Base-by-base conservation (phyloP, 805 yeast genomes). In the Ogataea pini region DNA sequence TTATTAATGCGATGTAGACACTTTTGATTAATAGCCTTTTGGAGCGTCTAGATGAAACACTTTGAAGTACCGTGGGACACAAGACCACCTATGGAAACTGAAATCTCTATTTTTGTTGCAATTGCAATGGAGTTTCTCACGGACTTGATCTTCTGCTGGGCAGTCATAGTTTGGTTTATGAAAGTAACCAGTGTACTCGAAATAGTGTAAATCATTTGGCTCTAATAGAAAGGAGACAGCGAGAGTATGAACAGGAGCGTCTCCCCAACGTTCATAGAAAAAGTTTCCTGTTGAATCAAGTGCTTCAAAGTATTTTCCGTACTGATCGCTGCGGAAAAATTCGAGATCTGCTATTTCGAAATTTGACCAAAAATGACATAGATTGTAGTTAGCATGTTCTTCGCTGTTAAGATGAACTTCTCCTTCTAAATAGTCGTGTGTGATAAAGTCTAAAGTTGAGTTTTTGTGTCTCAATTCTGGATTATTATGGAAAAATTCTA, bases 211-310 rank as follows among this genome's bases (percentile, higher is more conserved):
- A 54, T 79, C 70, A 22, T 72, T 73, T 49, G 69, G 74, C 8
- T 47, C 36, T 48, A 81, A 59, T 62, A 84, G 72, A 50, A 79
- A 70, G 0, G 83, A 71, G 3, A 77, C 85, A 3, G 84, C 89
- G 50, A 84, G 70, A 2, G 87, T 76, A 64, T 84, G 89, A 38
- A 84, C 76, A 2, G 89, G 89, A 0, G 89, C 89, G 65, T 84
- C 89, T 20, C 89, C 89, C 89, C 89, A 84, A 64, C 89, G 72
- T 64, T 84, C 88, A 65, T 84, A 84, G 66, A 82, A 84, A 66
- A 84, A 83, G 38, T 86, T 85, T 20, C 87, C 87, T 2, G 79
- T 72, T 44, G 70, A 58, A 64, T 84, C 89, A 50, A 84, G 70
- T 50, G 69, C 59, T 29, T 81, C 73, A 59, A 84, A 84, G 64